Conservation (phyloP, 2,329 filamentous ascomycete species). For the Colletotrichum spaethianum region DNA sequence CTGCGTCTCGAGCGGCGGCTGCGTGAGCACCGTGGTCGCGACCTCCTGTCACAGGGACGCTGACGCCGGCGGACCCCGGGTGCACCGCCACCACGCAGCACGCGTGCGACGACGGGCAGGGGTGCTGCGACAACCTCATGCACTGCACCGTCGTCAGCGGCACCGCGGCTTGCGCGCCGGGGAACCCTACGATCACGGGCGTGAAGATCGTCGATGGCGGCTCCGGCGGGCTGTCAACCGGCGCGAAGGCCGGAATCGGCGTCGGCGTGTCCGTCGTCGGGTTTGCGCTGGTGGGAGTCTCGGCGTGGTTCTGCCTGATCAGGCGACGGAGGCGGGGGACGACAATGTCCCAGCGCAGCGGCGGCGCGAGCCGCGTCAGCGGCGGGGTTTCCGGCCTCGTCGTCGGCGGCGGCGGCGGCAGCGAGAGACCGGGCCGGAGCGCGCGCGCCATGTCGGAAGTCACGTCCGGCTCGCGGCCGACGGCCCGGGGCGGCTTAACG, state of each 20-base stretch:
- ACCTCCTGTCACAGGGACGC: constrained; percentile 46
- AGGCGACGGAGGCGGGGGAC: constrained; percentile 52
- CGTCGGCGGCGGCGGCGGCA: constrained; percentile 43
- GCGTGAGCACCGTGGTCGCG: constrained; percentile 49
- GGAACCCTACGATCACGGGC: constrained; percentile 51
- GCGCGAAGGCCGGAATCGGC: constrained; percentile 71
- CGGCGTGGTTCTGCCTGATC: constrained; percentile 64
- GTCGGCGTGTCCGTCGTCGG: constrained; percentile 64
- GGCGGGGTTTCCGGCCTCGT: constrained; percentile 29
- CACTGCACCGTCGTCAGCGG: constrained; percentile 57
- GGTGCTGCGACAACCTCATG: constrained; percentile 63
- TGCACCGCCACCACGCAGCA: constrained; percentile 61
- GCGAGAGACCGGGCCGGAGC: constrained; percentile 35
- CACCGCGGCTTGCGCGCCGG: constrained; percentile 57
- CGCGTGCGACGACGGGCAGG: constrained; percentile 57
- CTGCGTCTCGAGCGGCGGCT: constrained; percentile 56
- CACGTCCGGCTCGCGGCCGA: constrained; percentile 46
- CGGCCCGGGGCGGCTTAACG: constrained; percentile 49
- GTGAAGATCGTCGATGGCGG: constrained; percentile 43
- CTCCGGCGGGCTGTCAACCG: constrained; percentile 56
- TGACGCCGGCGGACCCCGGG: constrained; percentile 55
- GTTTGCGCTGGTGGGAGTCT: constrained; percentile 56
- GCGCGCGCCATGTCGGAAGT: constrained; percentile 51
- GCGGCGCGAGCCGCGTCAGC: constrained; percentile 15
- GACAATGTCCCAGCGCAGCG: constrained; percentile 25